Percentiles rank a stretch among this genome's conserved stretches.
These are phyloP conservation scores for Pythium sukuiense DNA, from an alignment of 352 stramenopile species.

Conservation along the genomic window DNA sequence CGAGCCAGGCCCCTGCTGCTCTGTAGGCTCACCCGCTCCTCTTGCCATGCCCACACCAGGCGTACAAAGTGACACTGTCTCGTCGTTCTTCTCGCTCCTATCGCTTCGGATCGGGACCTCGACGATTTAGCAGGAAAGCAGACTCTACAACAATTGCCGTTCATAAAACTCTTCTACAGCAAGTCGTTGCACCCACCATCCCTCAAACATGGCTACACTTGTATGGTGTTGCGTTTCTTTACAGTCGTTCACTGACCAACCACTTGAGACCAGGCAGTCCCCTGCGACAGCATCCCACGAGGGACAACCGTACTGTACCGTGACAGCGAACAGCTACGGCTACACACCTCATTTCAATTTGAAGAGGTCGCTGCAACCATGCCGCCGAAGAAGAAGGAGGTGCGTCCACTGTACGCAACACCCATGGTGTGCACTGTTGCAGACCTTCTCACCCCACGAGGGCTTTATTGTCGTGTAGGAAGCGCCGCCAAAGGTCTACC, in stretches of 20 bases:
- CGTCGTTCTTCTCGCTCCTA: not conserved
- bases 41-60: not conserved
- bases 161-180: not conserved
- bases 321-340: slow-evolving; percentile 5
- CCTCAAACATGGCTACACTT: too few relatives aligned
- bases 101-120: too few relatives aligned
- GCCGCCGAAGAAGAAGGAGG: slow-evolving; percentile 89
- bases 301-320: not conserved
- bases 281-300: not conserved
- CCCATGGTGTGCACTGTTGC: not conserved
- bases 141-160: not conserved
- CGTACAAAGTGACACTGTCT: not conserved
- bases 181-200: too few relatives aligned
- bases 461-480: slow-evolving; percentile 11
- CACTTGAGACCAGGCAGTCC: not conserved
- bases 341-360: slow-evolving; percentile 13
- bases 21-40: slow-evolving; percentile 12
- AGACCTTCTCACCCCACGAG: not conserved
- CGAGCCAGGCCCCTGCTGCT: slow-evolving; percentile 32
- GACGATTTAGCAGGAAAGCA: not conserved
- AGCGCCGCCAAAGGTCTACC: slow-evolving; percentile 60
- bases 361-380: slow-evolving; percentile 28
- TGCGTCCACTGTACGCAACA: slow-evolving; percentile 17
- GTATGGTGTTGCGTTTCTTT: too few relatives aligned
- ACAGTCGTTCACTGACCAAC: not conserved